Evolutionary conservation across 495 filamentous ascomycete species (phyloP), one percentile per base, ranked within the genome.

Genomic region (Aspergillus avenaceus): DNA sequence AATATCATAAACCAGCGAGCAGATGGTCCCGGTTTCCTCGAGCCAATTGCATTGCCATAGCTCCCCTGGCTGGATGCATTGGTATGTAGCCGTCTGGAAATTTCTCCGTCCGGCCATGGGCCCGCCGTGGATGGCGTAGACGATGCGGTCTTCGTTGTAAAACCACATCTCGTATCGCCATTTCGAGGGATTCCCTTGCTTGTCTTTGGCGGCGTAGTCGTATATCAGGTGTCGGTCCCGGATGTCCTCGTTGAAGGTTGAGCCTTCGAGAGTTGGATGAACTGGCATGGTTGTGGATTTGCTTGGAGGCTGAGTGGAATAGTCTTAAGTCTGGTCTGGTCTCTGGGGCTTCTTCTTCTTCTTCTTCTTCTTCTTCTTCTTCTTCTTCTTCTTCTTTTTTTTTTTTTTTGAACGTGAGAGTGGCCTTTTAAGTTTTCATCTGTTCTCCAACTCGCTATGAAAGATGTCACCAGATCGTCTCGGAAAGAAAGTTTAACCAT

Each of bases 81-180:
- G 64, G 49, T 72, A 72, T 5, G 61, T 61, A 1, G 62, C 70
- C 6, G 62, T 43, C 42, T 71, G 69, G 56, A 60, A 70, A 41
- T 72, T 72, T 34, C 59, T 57, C 2, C 67, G 61, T 1, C 68
- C 69, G 2, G 66, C 71, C 64, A 73, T 71, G 2, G 67, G 68
- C 2, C 69, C 65, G 13, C 69, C 62, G 41, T 73, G 70, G 38
- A 75, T 73, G 37, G 65, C 58, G 45, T 75, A 72, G 45, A 71
- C 66, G 48, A 70, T 70, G 5, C 67, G 62, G 41, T 68, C 63
- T 8, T 63, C 59, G 45, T 69, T 69, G 41, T 67, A 64, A 54
- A 73, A 73, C 64, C 67, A 71, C 64, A 72, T 67, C 32, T 73
- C 69, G 49, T 73, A 72, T 13, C 67, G 66, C 71, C 70, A 72